These are phyloP conservation scores for Camellia granthamiana DNA, from an alignment of 148 eudicot genomes.

Conservation along the genomic window DNA sequence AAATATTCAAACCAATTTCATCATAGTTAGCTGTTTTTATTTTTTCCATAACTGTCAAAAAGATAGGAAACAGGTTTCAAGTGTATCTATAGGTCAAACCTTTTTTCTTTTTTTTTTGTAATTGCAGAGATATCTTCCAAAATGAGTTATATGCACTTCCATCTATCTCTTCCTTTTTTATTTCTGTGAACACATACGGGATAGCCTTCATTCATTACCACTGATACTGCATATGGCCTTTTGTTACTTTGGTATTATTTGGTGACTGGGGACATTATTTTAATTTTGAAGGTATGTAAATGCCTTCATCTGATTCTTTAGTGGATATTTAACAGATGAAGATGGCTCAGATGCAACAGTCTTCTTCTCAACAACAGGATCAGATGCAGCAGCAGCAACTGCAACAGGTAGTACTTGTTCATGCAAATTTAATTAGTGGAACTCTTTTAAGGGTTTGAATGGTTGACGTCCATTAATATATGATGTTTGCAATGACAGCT, in stretches of 20 bases:
- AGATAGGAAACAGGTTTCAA: neutral
- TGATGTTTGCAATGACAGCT: neutral
- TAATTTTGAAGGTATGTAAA: neutral
- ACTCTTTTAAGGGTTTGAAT: neutral
- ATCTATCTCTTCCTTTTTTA: neutral
- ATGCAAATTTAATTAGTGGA: neutral
- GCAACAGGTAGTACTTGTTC: constrained; percentile 61
- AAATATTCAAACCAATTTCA: no score
- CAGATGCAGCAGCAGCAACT: constrained; percentile 87
- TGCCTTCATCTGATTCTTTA: constrained; percentile 15
- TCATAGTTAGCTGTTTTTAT: no score
- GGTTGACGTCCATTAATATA: neutral
- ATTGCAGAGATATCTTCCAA: neutral
- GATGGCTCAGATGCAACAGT: constrained; percentile 83
- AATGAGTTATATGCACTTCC: neutral
- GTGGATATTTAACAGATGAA: constrained; percentile 58
- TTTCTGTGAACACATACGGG: neutral
- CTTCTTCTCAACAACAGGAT: constrained; percentile 91
- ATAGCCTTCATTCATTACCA: constrained; percentile 1
- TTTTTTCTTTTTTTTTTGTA: neutral
- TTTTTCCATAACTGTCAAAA: neutral
- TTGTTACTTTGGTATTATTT: neutral
- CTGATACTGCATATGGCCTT: neutral
- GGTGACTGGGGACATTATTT: constrained; percentile 3
- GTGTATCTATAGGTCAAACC: neutral